Base-by-base conservation (phyloP, 78 protist genomes). In the Dictyostelium purpureum region DNA sequence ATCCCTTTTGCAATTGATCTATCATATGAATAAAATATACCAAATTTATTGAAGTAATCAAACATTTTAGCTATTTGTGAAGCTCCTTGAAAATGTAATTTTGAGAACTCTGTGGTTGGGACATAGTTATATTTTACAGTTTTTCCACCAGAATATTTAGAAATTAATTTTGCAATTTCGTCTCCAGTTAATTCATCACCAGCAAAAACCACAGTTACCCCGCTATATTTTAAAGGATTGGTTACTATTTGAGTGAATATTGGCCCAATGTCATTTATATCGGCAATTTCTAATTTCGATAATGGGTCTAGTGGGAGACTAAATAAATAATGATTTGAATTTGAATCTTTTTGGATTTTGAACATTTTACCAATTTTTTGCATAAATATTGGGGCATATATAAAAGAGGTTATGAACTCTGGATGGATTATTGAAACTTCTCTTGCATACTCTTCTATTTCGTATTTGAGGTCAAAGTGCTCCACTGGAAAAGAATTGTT, bases 241-340 rank as follows among this genome's bases (percentile, higher is more conserved):
- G 28, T 19, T 16, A 77, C 19, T 14, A 56, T 40, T 38, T 38
- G 71, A 10, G 51, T 35, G 12, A 77, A 69, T 26, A 77, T 77
- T 24, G 71, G 63, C 35, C 83, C 83, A 35, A 77, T 38, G 40
- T 77, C 83, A 19, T 52, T 77, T 26, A 77, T 57, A 26, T 77
- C 83, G 0, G 54, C 56, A 19, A 77, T 52, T 38, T 77, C 83
- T n/a, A n/a, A n/a, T n/a, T n/a, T n/a, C n/a, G n/a, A n/a, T 16
- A 77, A 38, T 67, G 75, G 75, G n/a, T n/a, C n/a, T n/a, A n/a
- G n/a, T 40, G 83, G 83, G 54, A 77, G 21, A 28, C 66, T 24
- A 5, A 77, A 16, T 28, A 71, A 24, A 16, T 77, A 77, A n/a
- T n/a, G n/a, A 38, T 52, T n/a, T 9, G 6, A 11, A 19, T 35